These are phyloP conservation scores for Russula abietina DNA, from an alignment of 768 basidiomycete genomes.

Conservation along the genomic window DNA sequence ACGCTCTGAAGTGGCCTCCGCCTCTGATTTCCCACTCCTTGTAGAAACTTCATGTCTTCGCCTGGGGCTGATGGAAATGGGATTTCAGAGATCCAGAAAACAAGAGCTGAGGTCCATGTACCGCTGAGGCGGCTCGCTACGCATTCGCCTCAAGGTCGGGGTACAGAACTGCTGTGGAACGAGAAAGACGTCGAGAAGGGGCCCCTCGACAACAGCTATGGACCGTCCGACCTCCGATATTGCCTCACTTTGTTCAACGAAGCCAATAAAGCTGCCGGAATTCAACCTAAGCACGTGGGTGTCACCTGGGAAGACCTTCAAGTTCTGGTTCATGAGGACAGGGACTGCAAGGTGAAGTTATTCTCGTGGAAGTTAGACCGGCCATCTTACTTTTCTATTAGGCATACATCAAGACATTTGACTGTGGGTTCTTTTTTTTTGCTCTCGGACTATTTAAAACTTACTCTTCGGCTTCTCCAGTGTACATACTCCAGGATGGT, in stretches of 20 bases:
- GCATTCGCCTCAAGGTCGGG: background rate
- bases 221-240: constrained; percentile 57
- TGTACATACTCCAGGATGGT: constrained; percentile 5
- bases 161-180: background rate
- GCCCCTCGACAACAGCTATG: constrained; percentile 32
- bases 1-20: background rate
- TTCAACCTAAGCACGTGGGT: constrained; percentile 70
- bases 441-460: background rate
- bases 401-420: constrained; percentile 57
- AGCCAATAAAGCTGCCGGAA: constrained; percentile 56
- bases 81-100: background rate
- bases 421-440: constrained; percentile 37
- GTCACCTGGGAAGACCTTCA: constrained; percentile 67
- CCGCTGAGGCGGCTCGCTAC: background rate
- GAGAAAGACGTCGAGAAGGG: constrained; percentile 40
- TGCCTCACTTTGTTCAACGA: constrained; percentile 65
- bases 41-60: background rate
- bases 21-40: too few relatives aligned
- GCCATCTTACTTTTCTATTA: constrained; percentile 26
- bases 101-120: background rate
- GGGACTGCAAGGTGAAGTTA: constrained; percentile 47
- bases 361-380: background rate
- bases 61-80: background rate
- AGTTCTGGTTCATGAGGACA: constrained; percentile 53
- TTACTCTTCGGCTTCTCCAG: background rate